Conservation (phyloP, 2,329 filamentous ascomycete species). For the Calycina marina region DNA sequence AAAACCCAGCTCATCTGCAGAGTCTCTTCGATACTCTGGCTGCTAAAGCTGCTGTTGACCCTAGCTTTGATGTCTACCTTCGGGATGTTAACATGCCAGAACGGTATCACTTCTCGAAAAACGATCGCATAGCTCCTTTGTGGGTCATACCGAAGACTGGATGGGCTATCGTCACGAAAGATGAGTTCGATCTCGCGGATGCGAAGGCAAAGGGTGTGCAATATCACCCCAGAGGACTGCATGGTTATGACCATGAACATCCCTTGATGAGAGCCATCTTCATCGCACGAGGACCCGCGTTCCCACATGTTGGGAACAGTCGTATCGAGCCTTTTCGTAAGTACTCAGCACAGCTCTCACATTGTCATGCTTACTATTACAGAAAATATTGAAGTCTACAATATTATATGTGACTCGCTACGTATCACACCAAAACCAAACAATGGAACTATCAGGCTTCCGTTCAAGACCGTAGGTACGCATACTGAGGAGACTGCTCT, state of each 20-base stretch:
- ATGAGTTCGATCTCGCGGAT: constrained; percentile 62
- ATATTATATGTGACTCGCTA: constrained; percentile 81
- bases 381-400: constrained; percentile 95
- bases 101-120: constrained; percentile 80
- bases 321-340: constrained; percentile 69
- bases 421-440: constrained; percentile 61
- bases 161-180: constrained; percentile 75
- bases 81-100: constrained; percentile 79
- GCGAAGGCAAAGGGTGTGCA: constrained; percentile 46
- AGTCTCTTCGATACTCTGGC: constrained; percentile 48
- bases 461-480: constrained; percentile 30
- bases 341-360: constrained; percentile 20
- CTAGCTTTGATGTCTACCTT: constrained; percentile 75
- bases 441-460: constrained; percentile 73
- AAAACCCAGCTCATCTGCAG: constrained; percentile 49
- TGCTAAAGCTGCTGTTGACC: constrained; percentile 42
- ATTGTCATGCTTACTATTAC: constrained; percentile 15
- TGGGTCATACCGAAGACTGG: constrained; percentile 90
- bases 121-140: constrained; percentile 78
- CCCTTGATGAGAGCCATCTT: constrained; percentile 96
- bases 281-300: constrained; percentile 79
- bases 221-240: constrained; percentile 73
- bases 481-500: constrained; percentile 38
- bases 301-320: constrained; percentile 73
- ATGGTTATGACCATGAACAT: constrained; percentile 91